Base-by-base conservation (phyloP, 2,329 filamentous ascomycete species). In the Aspergillus caelatus region DNA sequence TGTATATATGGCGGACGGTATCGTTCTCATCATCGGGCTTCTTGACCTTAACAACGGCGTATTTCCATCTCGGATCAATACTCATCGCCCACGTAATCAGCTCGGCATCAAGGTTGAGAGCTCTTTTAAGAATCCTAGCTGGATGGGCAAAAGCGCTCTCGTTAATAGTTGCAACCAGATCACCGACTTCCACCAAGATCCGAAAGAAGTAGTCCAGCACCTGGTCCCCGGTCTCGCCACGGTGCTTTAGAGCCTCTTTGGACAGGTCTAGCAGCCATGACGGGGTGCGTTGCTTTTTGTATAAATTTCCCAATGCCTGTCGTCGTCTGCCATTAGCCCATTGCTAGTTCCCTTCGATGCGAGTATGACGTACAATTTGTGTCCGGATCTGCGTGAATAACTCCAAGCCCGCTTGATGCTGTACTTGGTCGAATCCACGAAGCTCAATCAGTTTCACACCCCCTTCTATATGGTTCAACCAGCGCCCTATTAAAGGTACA, bases 401-500 rank as follows among this genome's bases (percentile, higher is more conserved):
- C 32, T 61, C 57, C 30, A 62, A 16, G 4, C 62, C 65, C 10
- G 48, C 16, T 1, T 28, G 26, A 19, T 59, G 58, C 14, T 58
- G 11, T 12, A 68, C 34, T 60, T 68, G 67, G 14, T 62, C 45
- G 32, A n/a, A 36, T 9, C 65, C 67, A 41, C 65, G 65, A 16
- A 67, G 11, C 34, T 68, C 65, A 19, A 67, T 62, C 12, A 67
- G 60, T n/a, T 54, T 66, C 21, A 57, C 56, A 1, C 60, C 62
- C 12, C 67, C 67, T 36, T 58, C 46, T 5, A 65, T 59, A 28
- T 69, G 67, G 45, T 65, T 68, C 26, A 57, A 21, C 67, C 67
- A 69, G 5, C 39, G 30, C 53, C 54, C 52, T 34, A 65, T 58
- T 10, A 62, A 16, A 32, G 36, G 34, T 8, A 36, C 30, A 19